phyloP scores from a whole-genome alignment of 495 filamentous ascomycete genomes.

The Hypoxylon trugodes region DNA sequence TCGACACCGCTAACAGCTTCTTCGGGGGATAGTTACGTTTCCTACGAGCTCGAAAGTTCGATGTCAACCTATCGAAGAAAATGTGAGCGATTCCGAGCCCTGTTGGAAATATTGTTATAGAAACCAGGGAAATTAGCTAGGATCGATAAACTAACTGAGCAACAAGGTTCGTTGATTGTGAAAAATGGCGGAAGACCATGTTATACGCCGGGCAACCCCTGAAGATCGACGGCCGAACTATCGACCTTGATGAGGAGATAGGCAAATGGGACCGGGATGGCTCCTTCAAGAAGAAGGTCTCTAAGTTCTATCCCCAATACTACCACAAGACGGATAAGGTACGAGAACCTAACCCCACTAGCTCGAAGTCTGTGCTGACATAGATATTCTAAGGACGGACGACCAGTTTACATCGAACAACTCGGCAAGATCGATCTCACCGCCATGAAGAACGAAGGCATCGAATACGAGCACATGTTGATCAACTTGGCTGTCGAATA shows the following conservation, averaged over 20 bases:
- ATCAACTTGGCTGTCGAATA: slow-evolving; percentile 96
- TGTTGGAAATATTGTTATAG: slow-evolving; percentile 1
- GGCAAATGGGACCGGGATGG: slow-evolving; percentile 77
- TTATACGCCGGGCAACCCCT: slow-evolving; percentile 37
- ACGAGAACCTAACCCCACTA: slow-evolving; percentile 6
- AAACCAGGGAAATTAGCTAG: not conserved
- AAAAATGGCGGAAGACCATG: slow-evolving; percentile 88
- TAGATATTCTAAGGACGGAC: slow-evolving; percentile 75
- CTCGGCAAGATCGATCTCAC: slow-evolving; percentile 90
- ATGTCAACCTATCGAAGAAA: slow-evolving; percentile 80
- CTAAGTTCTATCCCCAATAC: slow-evolving; percentile 96
- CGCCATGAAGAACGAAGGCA: slow-evolving; percentile 89
- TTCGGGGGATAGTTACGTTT: slow-evolving; percentile 73
- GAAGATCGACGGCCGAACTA: slow-evolving; percentile 38
- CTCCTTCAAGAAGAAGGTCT: slow-evolving; percentile 84
- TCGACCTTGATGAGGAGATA: slow-evolving; percentile 82
- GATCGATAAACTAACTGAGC: slow-evolving; percentile 34
- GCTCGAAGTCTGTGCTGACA: slow-evolving; percentile 17
- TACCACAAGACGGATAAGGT: slow-evolving; percentile 99
- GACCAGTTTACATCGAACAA: slow-evolving; percentile 96
- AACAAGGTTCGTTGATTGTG: slow-evolving; percentile 85
- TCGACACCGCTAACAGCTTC: slow-evolving; percentile 17
- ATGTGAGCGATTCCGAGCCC: slow-evolving; percentile 68
- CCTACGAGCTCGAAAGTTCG: slow-evolving; percentile 93
- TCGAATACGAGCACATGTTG: slow-evolving; percentile 90